Evolutionary conservation across 106 monocot genomes (phyloP).

Genomic region (Acorus calamus): DNA sequence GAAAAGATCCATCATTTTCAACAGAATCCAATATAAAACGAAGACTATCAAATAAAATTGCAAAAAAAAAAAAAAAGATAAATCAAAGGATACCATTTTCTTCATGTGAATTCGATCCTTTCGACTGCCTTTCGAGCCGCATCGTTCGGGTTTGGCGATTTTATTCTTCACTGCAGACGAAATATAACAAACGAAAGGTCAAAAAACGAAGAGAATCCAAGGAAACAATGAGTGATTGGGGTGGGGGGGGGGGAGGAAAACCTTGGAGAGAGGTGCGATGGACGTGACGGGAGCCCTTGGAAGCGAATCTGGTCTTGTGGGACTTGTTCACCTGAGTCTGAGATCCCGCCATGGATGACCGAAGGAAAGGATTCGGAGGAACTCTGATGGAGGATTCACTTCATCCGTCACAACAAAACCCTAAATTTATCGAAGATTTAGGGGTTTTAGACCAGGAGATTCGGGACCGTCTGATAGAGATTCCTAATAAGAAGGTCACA

Average conservation of each 20-base stretch:
- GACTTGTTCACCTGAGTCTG: conserved; percentile 86
- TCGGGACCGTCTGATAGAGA: no score
- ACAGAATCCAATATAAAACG: background rate
- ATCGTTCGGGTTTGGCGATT: conserved; percentile 46
- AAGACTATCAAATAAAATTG: background rate
- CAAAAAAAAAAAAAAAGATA: background rate
- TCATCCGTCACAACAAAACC: no score
- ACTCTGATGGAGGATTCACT: no score
- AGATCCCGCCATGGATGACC: conserved; percentile 45
- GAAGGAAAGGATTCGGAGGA: no score
- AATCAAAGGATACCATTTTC: conserved; percentile 40
- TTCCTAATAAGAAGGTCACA: no score
- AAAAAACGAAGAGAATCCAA: background rate
- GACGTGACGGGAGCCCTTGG: conserved; percentile 57
- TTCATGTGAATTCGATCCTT: conserved; percentile 60
- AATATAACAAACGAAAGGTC: background rate
- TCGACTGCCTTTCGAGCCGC: conserved; percentile 48
- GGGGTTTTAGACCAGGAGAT: no score
- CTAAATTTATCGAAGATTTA: no score
- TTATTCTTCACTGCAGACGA: conserved; percentile 35
- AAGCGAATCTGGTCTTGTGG: conserved; percentile 86
- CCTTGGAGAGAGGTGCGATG: conserved; percentile 39
- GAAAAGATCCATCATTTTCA: background rate
- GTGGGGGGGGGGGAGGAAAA: background rate
- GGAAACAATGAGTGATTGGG: background rate